These are phyloP conservation scores for Aspergillus sparsus DNA, from an alignment of 495 filamentous ascomycete genomes.

Conservation along the genomic window DNA sequence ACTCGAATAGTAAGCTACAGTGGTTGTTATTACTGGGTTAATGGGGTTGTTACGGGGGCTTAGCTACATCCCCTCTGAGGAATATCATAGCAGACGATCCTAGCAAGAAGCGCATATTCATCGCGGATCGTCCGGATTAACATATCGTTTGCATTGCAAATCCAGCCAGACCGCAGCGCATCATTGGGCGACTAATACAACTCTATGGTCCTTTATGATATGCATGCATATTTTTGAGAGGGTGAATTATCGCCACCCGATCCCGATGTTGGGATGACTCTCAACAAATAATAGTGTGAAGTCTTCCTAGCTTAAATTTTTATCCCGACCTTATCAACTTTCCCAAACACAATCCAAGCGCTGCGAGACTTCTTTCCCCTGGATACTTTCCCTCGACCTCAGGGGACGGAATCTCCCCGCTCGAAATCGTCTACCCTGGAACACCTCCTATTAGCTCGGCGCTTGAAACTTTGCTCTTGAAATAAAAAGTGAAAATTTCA, in stretches of 20 bases:
- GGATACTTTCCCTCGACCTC: background rate
- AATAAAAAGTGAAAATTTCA: conserved; percentile 6
- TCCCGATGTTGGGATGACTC: background rate
- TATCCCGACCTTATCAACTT: background rate
- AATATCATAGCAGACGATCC: conserved; percentile 7
- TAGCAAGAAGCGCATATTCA: conserved; percentile 1
- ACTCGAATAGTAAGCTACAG: conserved; percentile 1
- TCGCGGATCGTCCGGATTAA: conserved; percentile 15
- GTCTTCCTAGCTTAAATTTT: background rate
- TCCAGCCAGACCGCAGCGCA: conserved; percentile 5
- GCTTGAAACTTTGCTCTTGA: conserved; percentile 6
- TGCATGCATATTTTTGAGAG: background rate
- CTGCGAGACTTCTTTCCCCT: background rate
- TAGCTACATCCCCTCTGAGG: background rate
- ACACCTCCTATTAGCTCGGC: conserved; percentile 7
- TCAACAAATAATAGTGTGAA: too few species aligned
- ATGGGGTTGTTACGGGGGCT: conserved; percentile 4
- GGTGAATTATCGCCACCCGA: background rate
- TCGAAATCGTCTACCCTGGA: conserved; percentile 1
- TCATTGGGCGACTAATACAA: background rate
- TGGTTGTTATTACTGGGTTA: background rate
- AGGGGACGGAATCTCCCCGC: conserved; percentile 1
- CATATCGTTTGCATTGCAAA: conserved; percentile 16
- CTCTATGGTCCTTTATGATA: background rate
- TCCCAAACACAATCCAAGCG: background rate